phyloP scores from a whole-genome alignment of 1,284 basidiomycete genomes.

The Gomphus bonarii region DNA sequence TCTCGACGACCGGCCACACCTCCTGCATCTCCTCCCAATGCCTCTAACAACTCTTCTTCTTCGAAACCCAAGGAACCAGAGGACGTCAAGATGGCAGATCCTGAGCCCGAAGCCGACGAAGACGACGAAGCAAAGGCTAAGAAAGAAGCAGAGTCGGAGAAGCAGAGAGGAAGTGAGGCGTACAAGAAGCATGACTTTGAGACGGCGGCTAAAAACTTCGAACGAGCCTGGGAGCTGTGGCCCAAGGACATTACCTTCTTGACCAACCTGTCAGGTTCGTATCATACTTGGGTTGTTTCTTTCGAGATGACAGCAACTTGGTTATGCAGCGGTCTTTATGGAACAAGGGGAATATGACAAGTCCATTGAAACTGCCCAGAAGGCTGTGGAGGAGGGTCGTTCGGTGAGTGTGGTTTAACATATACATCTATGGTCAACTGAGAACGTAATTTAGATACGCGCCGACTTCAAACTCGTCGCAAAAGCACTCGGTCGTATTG shows the following conservation, averaged over 20 bases:
- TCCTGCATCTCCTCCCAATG: constrained; percentile 25
- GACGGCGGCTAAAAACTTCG: constrained; percentile 62
- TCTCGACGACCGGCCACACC: constrained; percentile 25
- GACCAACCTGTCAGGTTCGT: constrained; percentile 77
- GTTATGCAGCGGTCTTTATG: constrained; percentile 70
- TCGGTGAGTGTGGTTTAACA: constrained; percentile 30
- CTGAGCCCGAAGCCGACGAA: constrained; percentile 52
- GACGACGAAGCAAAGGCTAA: constrained; percentile 57
- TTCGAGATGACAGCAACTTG: background rate
- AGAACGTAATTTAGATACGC: constrained; percentile 40
- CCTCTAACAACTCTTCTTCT: constrained; percentile 24
- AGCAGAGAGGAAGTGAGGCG: constrained; percentile 68
- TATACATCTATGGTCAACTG: background rate
- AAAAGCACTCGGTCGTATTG: constrained; percentile 86
- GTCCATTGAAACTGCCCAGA: constrained; percentile 86
- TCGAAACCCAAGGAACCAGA: constrained; percentile 31
- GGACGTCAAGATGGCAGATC: constrained; percentile 41
- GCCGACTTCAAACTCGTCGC: constrained; percentile 76
- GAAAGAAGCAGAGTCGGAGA: constrained; percentile 67
- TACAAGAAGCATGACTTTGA: constrained; percentile 84
- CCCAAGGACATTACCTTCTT: constrained; percentile 93
- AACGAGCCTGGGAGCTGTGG: constrained; percentile 88
- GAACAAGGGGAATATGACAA: constrained; percentile 90
- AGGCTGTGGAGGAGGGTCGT: constrained; percentile 92
- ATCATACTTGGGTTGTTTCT: background rate